These are phyloP conservation scores for Camillea tinctor DNA, from an alignment of 2,329 filamentous ascomycete species.

Conservation along the genomic window DNA sequence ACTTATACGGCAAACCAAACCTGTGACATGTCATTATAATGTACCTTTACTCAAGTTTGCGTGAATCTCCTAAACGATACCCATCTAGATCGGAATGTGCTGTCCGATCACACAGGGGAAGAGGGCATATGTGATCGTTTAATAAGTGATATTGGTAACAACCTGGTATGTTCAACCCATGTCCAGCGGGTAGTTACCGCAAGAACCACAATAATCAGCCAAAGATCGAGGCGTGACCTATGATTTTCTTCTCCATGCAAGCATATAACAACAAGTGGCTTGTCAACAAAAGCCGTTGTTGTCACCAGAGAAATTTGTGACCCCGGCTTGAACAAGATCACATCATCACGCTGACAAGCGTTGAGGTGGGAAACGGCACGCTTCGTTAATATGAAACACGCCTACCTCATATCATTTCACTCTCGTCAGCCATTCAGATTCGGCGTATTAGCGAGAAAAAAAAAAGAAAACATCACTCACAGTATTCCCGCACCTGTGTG, in stretches of 20 bases:
- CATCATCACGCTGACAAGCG: background rate
- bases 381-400: background rate
- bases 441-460: background rate
- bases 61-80: background rate
- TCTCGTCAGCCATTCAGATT: background rate
- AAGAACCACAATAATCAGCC: background rate
- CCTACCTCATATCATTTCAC: background rate
- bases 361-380: background rate
- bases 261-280: background rate
- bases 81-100: background rate
- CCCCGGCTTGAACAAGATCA: background rate
- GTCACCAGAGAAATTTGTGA: background rate
- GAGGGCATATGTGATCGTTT: background rate
- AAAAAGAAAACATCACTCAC: no score
- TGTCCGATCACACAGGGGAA: background rate
- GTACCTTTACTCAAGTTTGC: background rate
- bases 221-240: background rate
- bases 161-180: background rate
- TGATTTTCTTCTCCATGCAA: no score
- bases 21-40: no score
- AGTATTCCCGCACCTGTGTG: background rate
- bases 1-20: no score
- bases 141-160: background rate
- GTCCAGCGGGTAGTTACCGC: background rate
- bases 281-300: background rate